Evolutionary conservation across 768 basidiomycete species (phyloP).

Genomic region (Agaricus sinodeliciosus): DNA sequence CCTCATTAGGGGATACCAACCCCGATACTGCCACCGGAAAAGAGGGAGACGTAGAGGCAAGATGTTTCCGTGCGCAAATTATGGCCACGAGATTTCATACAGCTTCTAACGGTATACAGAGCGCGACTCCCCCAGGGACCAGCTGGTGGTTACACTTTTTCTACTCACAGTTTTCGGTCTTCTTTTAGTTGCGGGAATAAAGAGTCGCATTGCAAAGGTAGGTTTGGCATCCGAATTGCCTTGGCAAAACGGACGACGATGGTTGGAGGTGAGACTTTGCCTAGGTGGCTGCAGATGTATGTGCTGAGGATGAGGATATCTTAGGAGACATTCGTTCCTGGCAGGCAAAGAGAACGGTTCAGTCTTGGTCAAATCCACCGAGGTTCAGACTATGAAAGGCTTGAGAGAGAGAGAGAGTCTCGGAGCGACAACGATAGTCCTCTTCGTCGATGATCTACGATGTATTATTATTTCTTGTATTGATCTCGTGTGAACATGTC

Average conservation of each 20-base stretch:
- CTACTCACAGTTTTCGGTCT: conserved; percentile 83
- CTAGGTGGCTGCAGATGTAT: neutral
- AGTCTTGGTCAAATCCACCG: conserved; percentile 39
- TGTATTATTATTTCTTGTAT: neutral
- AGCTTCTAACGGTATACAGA: conserved; percentile 39
- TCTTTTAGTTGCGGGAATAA: conserved; percentile 78
- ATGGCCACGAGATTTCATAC: conserved; percentile 1
- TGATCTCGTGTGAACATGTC: neutral
- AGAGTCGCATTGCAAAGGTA: conserved; percentile 74
- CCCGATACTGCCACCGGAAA: conserved; percentile 92
- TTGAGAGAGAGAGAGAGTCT: conserved; percentile 7
- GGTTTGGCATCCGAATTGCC: conserved; percentile 58
- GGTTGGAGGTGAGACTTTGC: conserved; percentile 73
- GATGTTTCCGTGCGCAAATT: conserved; percentile 81
- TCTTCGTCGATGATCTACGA: neutral
- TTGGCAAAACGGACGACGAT: conserved; percentile 57
- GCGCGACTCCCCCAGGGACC: conserved; percentile 93
- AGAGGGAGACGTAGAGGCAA: conserved; percentile 92
- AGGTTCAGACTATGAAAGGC: conserved; percentile 30
- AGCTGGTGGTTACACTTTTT: conserved; percentile 88
- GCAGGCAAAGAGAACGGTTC: conserved; percentile 42
- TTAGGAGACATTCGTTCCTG: conserved; percentile 49
- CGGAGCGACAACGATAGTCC: conserved; percentile 4
- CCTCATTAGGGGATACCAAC: conserved; percentile 78
- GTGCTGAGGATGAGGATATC: conserved; percentile 7